Evolutionary conservation across 2,329 filamentous ascomycete species (phyloP).

Genomic region (Cladosporium sp.): DNA sequence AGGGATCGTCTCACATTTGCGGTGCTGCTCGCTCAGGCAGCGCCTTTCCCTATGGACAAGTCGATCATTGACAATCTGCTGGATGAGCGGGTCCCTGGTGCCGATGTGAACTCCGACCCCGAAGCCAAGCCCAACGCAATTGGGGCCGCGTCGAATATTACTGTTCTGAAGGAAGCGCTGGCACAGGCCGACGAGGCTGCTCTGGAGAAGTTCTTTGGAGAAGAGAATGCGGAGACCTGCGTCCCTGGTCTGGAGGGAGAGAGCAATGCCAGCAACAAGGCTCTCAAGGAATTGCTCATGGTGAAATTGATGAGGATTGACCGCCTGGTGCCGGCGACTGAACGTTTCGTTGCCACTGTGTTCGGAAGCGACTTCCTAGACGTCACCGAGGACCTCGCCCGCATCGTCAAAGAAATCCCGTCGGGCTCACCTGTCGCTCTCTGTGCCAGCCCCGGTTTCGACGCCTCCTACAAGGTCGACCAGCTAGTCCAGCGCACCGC

Average conservation of each 20-base stretch:
- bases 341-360: conserved; percentile 81
- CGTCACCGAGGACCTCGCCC: conserved; percentile 76
- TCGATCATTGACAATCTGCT: conserved; percentile 80
- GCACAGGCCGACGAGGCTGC: conserved; percentile 56
- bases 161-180: conserved; percentile 69
- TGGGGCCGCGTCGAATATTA: conserved; percentile 62
- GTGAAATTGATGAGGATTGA: conserved; percentile 95
- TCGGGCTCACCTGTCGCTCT: conserved; percentile 83
- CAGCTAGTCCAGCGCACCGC: conserved; percentile 80
- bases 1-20: conserved; percentile 92
- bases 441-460: conserved; percentile 92
- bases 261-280: conserved; percentile 57
- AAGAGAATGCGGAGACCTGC: conserved; percentile 81
- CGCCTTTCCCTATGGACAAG: conserved; percentile 96
- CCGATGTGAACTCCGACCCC: conserved; percentile 69
- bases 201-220: conserved; percentile 79
- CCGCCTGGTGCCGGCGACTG: conserved; percentile 86
- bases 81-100: conserved; percentile 69
- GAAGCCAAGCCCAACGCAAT: conserved; percentile 66
- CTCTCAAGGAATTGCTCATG: conserved; percentile 77
- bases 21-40: conserved; percentile 90
- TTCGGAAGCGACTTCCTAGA: conserved; percentile 83
- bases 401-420: conserved; percentile 78
- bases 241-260: conserved; percentile 72
- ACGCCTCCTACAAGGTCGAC: conserved; percentile 99